Evolutionary conservation across 164 flowering plant species (phyloP).

Genomic region (Litsea cubeba): DNA sequence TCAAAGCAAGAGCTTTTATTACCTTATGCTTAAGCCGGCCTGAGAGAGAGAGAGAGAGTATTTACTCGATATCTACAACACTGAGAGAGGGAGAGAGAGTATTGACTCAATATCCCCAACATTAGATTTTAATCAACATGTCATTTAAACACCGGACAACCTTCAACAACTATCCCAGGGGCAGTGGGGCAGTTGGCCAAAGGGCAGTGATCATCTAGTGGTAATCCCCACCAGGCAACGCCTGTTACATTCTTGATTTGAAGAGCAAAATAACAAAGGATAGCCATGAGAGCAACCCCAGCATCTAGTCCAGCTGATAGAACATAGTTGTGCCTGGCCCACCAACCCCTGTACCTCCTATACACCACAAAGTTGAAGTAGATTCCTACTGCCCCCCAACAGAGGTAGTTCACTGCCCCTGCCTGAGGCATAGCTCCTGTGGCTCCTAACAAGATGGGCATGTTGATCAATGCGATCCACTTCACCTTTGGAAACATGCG

Average conservation of each 20-base stretch:
- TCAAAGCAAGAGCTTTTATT: too few relatives aligned
- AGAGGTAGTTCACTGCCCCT: constrained; percentile 40
- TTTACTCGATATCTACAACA: too few relatives aligned
- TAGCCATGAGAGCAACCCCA: constrained; percentile 63
- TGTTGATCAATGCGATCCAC: constrained; percentile 54
- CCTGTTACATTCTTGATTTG: constrained; percentile 31
- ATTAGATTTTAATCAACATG: neutral
- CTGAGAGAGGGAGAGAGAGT: too few relatives aligned
- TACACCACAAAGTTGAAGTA: constrained; percentile 51
- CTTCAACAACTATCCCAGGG: constrained; percentile 28
- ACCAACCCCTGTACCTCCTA: constrained; percentile 54
- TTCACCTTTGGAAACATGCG: constrained; percentile 39
- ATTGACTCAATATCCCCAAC: neutral
- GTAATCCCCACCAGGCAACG: constrained; percentile 60
- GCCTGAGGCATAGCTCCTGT: constrained; percentile 44
- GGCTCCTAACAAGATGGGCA: constrained; percentile 52
- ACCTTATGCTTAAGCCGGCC: too few relatives aligned
- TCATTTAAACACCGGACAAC: constrained; percentile 8
- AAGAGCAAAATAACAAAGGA: constrained; percentile 39
- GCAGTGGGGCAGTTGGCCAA: constrained; percentile 62
- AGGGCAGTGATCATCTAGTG: constrained; percentile 43
- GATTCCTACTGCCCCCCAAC: constrained; percentile 49
- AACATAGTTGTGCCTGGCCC: constrained; percentile 69
- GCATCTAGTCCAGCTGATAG: constrained; percentile 68
- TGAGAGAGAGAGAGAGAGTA: too few relatives aligned